phyloP scores from a whole-genome alignment of 352 stramenopile genomes.

The Globisporangium takayamanum region DNA sequence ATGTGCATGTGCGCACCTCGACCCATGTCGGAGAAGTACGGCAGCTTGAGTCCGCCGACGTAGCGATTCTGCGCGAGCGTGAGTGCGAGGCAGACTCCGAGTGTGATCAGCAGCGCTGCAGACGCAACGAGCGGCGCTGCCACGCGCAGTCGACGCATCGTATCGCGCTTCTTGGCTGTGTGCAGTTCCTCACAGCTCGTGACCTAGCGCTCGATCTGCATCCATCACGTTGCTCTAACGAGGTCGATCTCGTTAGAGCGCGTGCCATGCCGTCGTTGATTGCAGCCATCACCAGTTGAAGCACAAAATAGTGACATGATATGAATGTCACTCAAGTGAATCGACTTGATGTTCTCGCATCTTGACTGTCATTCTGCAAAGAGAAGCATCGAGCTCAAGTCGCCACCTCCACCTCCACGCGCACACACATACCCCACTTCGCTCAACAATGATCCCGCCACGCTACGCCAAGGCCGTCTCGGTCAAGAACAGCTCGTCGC shows the following conservation, averaged over 20 bases:
- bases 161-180: neutral
- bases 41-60: constrained; percentile 36
- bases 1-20: constrained; percentile 17
- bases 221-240: neutral
- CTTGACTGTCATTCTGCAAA: no score
- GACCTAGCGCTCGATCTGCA: neutral
- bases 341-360: no score
- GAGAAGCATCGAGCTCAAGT: no score
- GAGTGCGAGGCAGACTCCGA: constrained; percentile 37
- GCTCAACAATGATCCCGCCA: constrained; percentile 25
- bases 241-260: no score
- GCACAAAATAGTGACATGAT: no score
- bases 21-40: constrained; percentile 59
- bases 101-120: constrained; percentile 27
- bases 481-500: constrained; percentile 60
- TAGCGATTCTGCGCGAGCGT: constrained; percentile 32
- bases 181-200: neutral
- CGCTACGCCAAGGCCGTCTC: constrained; percentile 69
- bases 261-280: no score
- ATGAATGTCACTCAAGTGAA: no score
- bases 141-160: neutral
- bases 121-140: constrained; percentile 32
- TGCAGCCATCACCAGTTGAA: no score
- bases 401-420: no score
- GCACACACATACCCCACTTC: no score